Conservation (phyloP, 106 monocot species). For the Hemerocallis citrina region DNA sequence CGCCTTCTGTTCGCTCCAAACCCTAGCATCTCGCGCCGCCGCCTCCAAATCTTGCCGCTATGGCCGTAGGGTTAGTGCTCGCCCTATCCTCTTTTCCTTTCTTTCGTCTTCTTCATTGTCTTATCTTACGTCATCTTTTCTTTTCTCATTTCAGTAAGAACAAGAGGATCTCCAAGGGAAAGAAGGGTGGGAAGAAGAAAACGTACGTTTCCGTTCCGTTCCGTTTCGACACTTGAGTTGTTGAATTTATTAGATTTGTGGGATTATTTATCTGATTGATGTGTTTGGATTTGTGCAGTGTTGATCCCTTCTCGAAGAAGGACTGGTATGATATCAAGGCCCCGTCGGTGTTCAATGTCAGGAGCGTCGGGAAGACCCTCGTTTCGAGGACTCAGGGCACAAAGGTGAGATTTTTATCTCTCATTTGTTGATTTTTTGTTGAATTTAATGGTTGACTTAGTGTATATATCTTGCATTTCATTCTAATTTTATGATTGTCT, state of each 20-base stretch:
- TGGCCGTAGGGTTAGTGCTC: too few relatives aligned
- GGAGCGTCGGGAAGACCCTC: conserved; percentile 88
- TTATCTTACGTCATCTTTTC: too few relatives aligned
- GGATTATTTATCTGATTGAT: background rate
- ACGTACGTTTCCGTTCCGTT: conserved; percentile 21
- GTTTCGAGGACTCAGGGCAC: conserved; percentile 97
- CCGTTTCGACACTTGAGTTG: background rate
- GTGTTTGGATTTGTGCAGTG: conserved; percentile 24
- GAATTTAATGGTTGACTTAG: too few relatives aligned
- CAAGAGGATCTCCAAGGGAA: conserved; percentile 96
- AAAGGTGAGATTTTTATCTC: conserved; percentile 35
- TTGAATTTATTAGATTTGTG: background rate
- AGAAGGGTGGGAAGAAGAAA: conserved; percentile 98
- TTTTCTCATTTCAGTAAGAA: conserved; percentile 44
- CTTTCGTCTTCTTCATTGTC: too few relatives aligned
- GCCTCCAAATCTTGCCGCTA: too few relatives aligned
- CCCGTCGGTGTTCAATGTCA: conserved; percentile 61
- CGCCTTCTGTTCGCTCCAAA: too few relatives aligned
- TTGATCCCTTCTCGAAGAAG: conserved; percentile 92
- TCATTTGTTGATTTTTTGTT: too few relatives aligned
- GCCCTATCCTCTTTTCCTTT: too few relatives aligned
- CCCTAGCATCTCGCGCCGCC: too few relatives aligned
- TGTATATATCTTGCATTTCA: too few relatives aligned
- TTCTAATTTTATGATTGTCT: too few relatives aligned
- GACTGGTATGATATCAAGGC: conserved; percentile 99